These are phyloP conservation scores for Beauveria sp. DNA, from an alignment of 2,329 filamentous ascomycete species.

Conservation along the genomic window DNA sequence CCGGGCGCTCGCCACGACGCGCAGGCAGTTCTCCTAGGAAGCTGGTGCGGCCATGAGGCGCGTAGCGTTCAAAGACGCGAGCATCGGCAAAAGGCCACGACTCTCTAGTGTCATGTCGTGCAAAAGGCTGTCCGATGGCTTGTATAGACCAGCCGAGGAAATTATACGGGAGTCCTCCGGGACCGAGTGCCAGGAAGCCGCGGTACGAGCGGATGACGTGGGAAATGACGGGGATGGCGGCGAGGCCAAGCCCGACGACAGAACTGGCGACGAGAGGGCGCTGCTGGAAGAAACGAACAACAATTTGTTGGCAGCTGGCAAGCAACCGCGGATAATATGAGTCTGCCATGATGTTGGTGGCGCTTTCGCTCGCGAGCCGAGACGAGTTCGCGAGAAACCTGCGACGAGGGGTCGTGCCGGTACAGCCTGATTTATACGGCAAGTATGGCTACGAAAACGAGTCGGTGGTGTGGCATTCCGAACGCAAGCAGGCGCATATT, in stretches of 20 bases:
- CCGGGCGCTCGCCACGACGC: slow-evolving; percentile 21
- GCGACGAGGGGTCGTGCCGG: neutral
- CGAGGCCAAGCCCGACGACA: neutral
- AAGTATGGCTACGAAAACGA: neutral
- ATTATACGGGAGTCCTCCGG: slow-evolving; percentile 36
- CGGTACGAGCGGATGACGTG: slow-evolving; percentile 27
- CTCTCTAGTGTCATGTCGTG: slow-evolving; percentile 25
- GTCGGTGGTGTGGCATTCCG: no score
- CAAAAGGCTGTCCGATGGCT: slow-evolving; percentile 24
- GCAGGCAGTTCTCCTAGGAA: slow-evolving; percentile 17
- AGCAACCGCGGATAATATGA: neutral
- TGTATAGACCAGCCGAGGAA: slow-evolving; percentile 33
- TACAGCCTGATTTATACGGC: neutral
- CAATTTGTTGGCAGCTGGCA: neutral
- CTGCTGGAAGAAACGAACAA: neutral
- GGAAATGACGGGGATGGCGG: slow-evolving; percentile 12
- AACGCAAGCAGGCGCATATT: neutral
- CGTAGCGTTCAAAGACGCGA: slow-evolving; percentile 18
- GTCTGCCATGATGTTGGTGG: neutral
- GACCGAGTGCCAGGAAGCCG: slow-evolving; percentile 34
- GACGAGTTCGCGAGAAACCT: neutral
- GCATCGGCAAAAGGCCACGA: slow-evolving; percentile 21
- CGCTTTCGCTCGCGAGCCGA: no score
- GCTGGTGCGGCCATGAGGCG: slow-evolving; percentile 16
- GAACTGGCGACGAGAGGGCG: neutral